Evolutionary conservation across 176 grass and related monocot species (phyloP), one percentile per base, ranked within the genome.

Genomic region (Aegilops bicornis): DNA sequence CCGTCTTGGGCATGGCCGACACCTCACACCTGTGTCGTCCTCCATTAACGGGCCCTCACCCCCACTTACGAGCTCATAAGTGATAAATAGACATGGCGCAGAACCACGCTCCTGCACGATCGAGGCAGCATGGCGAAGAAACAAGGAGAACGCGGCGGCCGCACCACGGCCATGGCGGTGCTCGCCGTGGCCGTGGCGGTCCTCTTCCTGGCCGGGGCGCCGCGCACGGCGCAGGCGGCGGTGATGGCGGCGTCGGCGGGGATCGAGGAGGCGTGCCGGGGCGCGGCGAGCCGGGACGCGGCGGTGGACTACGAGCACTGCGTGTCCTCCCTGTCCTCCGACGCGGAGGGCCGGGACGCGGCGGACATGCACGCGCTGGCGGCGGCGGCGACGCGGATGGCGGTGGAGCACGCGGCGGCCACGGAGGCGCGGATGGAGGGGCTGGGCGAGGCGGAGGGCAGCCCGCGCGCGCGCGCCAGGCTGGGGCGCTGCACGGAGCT

Each of bases 391-490:
- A 50, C 86, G 9, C 56, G 66, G 77, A 58, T 88, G 4, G 89
- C 89, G 1, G 67, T 84, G 69, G 86, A 91, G 33, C 89, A 88
- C 82, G 81, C 81, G 48, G 29, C 89, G 16, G 36, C 62, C 27
- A 91, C 86, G 58, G 86, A 88, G 86, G 81, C 89, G 2, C 61
- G 19, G 77, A 85, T 91, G 11, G 77, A 88, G 35, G 89, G 37
- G 4, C 89, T 91, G 32, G 37, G 2, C 27, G 89, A 91, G 61
- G 17, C 76, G 48, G 89, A 91, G 89, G 59, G 48, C 16, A 20
- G 31, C 10, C 77, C 89, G 12, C 69, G 66, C 19, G 76, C 77
- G 23, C 69, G 82, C 2, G 85, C 81, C 4, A 71, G 86, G 5
- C 81, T 91, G 1, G 43, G 52, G 6, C 77, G 79, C 29, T 91